Evolutionary conservation across 257 asterid species (phyloP).

Genomic region (Plantago elongata): DNA sequence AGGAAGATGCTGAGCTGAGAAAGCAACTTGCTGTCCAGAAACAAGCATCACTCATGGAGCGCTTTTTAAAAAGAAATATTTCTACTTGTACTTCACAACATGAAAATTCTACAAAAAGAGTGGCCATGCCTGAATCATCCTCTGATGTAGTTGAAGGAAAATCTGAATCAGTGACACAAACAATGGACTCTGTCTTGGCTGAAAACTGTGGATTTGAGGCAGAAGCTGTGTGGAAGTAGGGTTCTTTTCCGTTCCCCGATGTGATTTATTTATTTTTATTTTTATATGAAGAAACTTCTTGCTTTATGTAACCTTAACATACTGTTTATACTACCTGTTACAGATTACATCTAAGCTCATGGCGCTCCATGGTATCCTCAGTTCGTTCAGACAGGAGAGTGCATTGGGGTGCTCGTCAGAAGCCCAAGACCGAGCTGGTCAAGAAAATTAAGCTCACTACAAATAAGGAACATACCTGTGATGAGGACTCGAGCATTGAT

Average conservation of each 20-base stretch:
- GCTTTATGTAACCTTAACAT: background rate
- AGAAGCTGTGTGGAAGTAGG: slow-evolving; percentile 65
- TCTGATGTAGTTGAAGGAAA: slow-evolving; percentile 27
- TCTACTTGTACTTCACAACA: slow-evolving; percentile 29
- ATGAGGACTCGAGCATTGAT: slow-evolving; percentile 45
- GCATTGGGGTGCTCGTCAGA: slow-evolving; percentile 63
- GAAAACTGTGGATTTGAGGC: slow-evolving; percentile 30
- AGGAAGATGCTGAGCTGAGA: slow-evolving; percentile 74
- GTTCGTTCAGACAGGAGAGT: slow-evolving; percentile 27
- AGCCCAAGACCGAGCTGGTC: slow-evolving; percentile 69
- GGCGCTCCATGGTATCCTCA: slow-evolving; percentile 30
- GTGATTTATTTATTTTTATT: background rate
- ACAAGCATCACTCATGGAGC: slow-evolving; percentile 93
- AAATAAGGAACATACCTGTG: slow-evolving; percentile 42
- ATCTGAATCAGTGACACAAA: slow-evolving; percentile 42
- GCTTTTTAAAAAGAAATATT: slow-evolving; percentile 60
- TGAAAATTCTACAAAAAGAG: slow-evolving; percentile 31
- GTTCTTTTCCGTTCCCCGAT: slow-evolving; percentile 18
- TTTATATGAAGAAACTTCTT: background rate
- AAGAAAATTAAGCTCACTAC: slow-evolving; percentile 81
- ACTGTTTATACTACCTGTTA: slow-evolving; percentile 18
- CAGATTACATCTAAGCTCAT: slow-evolving; percentile 50
- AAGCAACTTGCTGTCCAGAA: slow-evolving; percentile 60
- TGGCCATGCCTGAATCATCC: slow-evolving; percentile 28
- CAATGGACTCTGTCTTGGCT: slow-evolving; percentile 65